Percentiles rank a stretch among this genome's conserved stretches.
phyloP scores from a whole-genome alignment of 306 rosid species.

The Begonia masoniana region DNA sequence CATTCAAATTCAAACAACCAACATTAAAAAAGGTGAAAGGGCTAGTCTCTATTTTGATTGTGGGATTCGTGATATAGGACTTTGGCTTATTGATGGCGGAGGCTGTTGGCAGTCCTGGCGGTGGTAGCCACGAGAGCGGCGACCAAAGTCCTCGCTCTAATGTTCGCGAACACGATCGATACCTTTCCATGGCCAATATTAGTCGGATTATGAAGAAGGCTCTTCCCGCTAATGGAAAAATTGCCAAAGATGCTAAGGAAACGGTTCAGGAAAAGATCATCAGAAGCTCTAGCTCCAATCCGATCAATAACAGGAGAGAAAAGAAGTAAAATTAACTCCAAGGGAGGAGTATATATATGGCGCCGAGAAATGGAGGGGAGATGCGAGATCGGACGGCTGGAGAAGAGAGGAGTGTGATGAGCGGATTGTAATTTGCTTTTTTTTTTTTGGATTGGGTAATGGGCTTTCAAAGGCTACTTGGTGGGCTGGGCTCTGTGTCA shows the following conservation, averaged over 20 bases:
- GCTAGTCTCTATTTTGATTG: too few species aligned
- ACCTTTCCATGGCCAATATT: constrained; percentile 76
- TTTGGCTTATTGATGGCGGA: constrained; percentile 45
- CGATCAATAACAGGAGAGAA: not conserved
- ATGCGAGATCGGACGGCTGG: constrained; percentile 35
- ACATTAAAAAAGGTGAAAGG: too few species aligned
- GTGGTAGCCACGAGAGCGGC: constrained; percentile 69
- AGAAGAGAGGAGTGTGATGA: constrained; percentile 17
- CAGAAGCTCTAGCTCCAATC: not conserved
- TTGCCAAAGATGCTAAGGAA: too few species aligned
- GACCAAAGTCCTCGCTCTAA: constrained; percentile 56
- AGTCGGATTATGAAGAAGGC: constrained; percentile 95
- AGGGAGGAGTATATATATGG: constrained; percentile 22
- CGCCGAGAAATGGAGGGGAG: constrained; percentile 13
- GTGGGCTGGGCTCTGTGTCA: too few species aligned
- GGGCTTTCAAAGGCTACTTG: too few species aligned
- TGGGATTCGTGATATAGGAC: not conserved
- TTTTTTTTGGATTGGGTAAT: too few species aligned
- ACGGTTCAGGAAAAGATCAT: constrained; percentile 25
- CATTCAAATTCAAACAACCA: too few species aligned
- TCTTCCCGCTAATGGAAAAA: constrained; percentile 66
- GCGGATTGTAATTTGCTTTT: too few species aligned
- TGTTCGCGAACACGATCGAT: constrained; percentile 65
- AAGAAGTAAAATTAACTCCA: not conserved
- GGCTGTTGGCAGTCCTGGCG: constrained; percentile 50